These are phyloP conservation scores for Cymodocea nodosa DNA, from an alignment of 116 monocot genomes.

Conservation along the genomic window DNA sequence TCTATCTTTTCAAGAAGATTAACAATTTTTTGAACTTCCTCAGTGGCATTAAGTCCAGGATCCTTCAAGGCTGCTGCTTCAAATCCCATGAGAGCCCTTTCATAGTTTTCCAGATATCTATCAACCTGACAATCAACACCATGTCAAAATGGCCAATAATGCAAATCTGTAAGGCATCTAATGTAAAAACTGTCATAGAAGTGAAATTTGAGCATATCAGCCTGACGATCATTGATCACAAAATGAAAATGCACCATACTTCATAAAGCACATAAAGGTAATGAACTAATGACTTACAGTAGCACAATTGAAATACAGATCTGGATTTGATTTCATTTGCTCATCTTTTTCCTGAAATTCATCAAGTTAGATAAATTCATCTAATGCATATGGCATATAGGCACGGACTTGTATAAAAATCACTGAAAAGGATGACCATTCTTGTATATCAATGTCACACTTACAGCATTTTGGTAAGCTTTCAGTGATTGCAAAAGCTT, in stretches of 20 bases:
- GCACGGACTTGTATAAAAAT: background rate
- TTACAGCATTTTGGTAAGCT: constrained; percentile 96
- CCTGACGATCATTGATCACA: background rate
- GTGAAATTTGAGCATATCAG: background rate
- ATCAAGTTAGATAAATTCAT: background rate
- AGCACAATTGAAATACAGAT: constrained; percentile 81
- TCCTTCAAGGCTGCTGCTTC: constrained; percentile 86
- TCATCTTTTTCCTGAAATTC: constrained; percentile 75
- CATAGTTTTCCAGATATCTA: constrained; percentile 92
- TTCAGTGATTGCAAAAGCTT: constrained; percentile 80
- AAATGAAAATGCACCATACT: background rate
- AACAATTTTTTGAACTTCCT: constrained; percentile 64
- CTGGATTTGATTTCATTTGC: constrained; percentile 63
- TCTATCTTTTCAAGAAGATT: constrained; percentile 81
- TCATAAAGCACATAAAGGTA: background rate
- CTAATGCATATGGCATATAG: background rate
- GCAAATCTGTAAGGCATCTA: background rate
- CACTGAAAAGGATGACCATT: constrained; percentile 3
- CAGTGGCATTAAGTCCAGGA: constrained; percentile 67
- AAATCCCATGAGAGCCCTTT: constrained; percentile 82
- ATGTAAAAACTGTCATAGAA: no score
- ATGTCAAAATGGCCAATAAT: background rate
- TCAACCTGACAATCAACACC: constrained; percentile 39
- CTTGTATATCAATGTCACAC: constrained; percentile 9
- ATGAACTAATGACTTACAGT: constrained; percentile 40